Evolutionary conservation across 352 stramenopile species (phyloP), one percentile per base, ranked within the genome.

Genomic region (Globisporangium abappressorium): DNA sequence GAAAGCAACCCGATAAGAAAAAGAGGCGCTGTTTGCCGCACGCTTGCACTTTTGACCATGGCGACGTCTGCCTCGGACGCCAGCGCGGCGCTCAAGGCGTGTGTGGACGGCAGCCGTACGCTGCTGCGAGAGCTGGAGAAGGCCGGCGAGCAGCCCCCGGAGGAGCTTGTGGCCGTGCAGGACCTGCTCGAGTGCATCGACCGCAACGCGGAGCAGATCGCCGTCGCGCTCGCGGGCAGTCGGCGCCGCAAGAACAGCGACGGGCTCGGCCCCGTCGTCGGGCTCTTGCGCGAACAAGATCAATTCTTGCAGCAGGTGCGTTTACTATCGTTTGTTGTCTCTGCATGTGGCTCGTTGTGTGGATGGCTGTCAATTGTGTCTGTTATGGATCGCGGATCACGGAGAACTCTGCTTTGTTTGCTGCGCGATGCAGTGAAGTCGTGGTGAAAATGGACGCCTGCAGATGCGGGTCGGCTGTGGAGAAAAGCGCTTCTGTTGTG

Each of bases 141-240:
- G 60, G 68, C 66, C 24, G 55, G 69, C 4, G 61, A 66, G 18
- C 18, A 30, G 5, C 64, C 87, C 3, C 79, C 84, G 2, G 70
- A 79, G 9, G 85, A 91, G 64, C 46, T 94, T 53, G 41, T 79
- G 53, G 68, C 76, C 38, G 75, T 83, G 53, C 85, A 94, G 70
- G 81, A 91, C 12, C 57, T 91, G 49, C 63, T 94, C 41, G 82
- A 92, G 63, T 84, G 73, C 57, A 65, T 90, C 36, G 80, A 92
- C 70, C 79, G 81, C 57, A 94, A 94, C 69, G 83, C 80, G 54
- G 69, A 91, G 63, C 85, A 85, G 58, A 90, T 92, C 59, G 82
- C 85, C 47, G 66, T 71, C 55, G 76, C 82, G 58, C 62, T 93
- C 60, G 68, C 74, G 18, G 72, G 78, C 59, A 81, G 71, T 30